A percentile compares a stretch with the other conserved stretches of the same genome.
Evolutionary conservation across 495 filamentous ascomycete genomes (phyloP).

Genomic region (Chlorociboria aeruginascens): DNA sequence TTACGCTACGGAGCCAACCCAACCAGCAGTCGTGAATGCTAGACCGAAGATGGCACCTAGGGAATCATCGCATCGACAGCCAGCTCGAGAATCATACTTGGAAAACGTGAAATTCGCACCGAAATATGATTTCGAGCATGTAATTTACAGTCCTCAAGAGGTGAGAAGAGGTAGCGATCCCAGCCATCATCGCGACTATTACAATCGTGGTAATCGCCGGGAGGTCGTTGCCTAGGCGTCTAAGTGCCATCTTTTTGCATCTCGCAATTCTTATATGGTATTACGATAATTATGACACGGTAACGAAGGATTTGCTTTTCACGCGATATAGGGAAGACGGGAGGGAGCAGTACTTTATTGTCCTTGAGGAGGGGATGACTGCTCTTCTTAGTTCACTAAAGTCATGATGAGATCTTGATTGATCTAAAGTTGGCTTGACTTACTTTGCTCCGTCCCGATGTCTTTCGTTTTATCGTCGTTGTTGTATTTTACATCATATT

Average conservation of each 20-base stretch:
- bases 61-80: not conserved
- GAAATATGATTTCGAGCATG: not conserved
- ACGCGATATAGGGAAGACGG: not conserved
- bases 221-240: not conserved
- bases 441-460: not conserved
- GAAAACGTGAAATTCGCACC: not conserved
- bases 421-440: not conserved
- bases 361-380: not conserved
- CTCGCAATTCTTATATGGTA: conserved; percentile 2
- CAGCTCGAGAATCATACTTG: not conserved
- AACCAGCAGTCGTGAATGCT: not conserved
- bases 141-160: not conserved
- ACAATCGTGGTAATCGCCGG: not conserved
- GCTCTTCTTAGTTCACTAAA: not conserved
- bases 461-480: not conserved
- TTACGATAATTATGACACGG: conserved; percentile 1
- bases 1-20: not conserved
- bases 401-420: not conserved
- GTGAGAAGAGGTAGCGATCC: not conserved
- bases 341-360: not conserved
- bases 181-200: not conserved
- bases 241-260: not conserved
- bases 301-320: not conserved
- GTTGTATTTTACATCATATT: conserved; percentile 1
- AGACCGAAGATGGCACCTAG: not conserved